These are phyloP conservation scores for Trichomonas vaginalis DNA, from an alignment of 208 protist genomes.

Conservation along the genomic window DNA sequence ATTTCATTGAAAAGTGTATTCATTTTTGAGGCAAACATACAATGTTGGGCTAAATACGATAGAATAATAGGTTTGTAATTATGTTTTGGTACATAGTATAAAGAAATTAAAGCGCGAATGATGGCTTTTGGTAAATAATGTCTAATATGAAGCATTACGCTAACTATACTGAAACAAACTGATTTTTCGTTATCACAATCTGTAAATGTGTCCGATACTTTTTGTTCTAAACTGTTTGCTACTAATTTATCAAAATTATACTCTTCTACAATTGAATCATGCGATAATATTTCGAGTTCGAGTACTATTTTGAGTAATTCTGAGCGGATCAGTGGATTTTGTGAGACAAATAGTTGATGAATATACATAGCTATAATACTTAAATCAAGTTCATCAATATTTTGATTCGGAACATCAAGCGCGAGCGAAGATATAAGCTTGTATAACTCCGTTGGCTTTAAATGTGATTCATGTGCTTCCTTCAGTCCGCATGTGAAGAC, in stretches of 20 bases:
- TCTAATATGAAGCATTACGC: neutral
- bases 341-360: neutral
- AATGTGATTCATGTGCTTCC: neutral
- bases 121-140: neutral
- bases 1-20: neutral
- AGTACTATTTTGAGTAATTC: neutral
- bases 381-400: neutral
- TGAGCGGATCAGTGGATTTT: neutral
- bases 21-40: too few relatives aligned
- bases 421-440: neutral
- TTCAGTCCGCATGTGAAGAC: neutral
- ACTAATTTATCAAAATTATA: slow-evolving; percentile 17
- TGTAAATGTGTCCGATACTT: neutral
- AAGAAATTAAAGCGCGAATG: neutral
- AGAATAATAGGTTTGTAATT: neutral
- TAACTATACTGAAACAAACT: neutral
- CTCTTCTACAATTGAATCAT: neutral
- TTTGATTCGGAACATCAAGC: neutral
- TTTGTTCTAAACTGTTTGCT: neutral
- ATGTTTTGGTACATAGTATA: neutral
- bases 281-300: neutral
- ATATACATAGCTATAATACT: neutral
- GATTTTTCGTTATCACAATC: neutral
- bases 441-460: neutral
- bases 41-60: neutral